phyloP scores from a whole-genome alignment of 257 asterid genomes.

The Penstemon barbatus region DNA sequence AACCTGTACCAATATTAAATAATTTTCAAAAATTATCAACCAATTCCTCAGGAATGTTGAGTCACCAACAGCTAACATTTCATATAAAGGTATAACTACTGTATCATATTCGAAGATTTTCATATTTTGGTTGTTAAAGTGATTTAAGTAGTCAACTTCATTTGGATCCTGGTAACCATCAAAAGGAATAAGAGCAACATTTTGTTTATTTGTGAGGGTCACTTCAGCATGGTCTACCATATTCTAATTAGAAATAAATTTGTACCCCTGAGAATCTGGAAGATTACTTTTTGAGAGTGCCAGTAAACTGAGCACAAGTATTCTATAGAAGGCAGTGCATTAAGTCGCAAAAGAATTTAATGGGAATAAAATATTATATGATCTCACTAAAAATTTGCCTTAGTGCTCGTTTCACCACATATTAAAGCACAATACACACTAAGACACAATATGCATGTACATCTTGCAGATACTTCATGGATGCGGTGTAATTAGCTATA shows the following conservation, averaged over 20 bases:
- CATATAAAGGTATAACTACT: not conserved
- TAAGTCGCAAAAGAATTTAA: not conserved
- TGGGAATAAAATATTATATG: not conserved
- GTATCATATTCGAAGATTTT: not conserved
- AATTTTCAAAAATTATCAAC: not conserved
- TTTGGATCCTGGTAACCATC: not conserved
- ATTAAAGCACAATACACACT: not conserved
- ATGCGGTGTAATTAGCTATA: no score
- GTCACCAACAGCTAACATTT: not conserved
- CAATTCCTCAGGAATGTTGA: not conserved
- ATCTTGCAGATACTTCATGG: no score
- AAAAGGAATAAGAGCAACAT: not conserved
- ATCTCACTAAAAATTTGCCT: not conserved
- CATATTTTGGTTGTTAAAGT: not conserved
- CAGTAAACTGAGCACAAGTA: not conserved
- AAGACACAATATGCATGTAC: no score
- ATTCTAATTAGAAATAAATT: not conserved
- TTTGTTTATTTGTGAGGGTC: not conserved
- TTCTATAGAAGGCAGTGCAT: not conserved
- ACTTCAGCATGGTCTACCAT: not conserved
- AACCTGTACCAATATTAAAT: not conserved
- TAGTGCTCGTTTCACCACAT: not conserved
- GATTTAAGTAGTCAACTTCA: not conserved
- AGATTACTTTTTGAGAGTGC: not conserved
- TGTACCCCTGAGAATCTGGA: not conserved